Percentiles rank a stretch among this genome's conserved stretches.
Conservation (phyloP, 2,329 filamentous ascomycete species). For the Fusarium xyrophilum region DNA sequence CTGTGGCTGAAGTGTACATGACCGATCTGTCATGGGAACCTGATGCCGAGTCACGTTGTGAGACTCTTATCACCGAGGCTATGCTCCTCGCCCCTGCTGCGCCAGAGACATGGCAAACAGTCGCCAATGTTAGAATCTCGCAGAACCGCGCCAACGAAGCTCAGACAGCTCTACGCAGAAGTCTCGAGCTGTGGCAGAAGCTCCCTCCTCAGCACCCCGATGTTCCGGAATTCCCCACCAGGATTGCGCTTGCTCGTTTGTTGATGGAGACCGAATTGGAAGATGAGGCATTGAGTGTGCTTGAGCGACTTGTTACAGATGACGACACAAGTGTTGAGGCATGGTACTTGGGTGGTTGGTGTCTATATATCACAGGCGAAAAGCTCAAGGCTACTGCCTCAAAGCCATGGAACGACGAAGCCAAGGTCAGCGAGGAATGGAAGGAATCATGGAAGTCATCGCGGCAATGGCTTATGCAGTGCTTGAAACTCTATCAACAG, state of each 20-base stretch:
- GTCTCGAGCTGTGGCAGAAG: constrained; percentile 83
- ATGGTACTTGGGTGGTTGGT: constrained; percentile 97
- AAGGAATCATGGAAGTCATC: constrained; percentile 74
- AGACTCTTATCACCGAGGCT: constrained; percentile 88
- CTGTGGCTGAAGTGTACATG: constrained; percentile 97
- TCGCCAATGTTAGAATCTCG: constrained; percentile 92
- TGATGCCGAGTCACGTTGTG: constrained; percentile 88
- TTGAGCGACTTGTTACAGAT: constrained; percentile 83
- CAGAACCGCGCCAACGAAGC: constrained; percentile 83
- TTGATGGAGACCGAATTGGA: constrained; percentile 92
- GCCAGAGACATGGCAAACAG: constrained; percentile 91
- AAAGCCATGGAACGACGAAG: constrained; percentile 43
- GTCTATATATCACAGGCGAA: constrained; percentile 78
- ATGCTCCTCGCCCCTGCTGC: constrained; percentile 81
- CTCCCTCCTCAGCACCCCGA: constrained; percentile 73
- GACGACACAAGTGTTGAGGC: constrained; percentile 95
- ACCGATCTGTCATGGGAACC: constrained; percentile 94
- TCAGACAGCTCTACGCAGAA: constrained; percentile 75
- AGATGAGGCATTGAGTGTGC: constrained; percentile 80
- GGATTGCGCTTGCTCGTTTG: constrained; percentile 82
- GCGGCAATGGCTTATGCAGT: constrained; percentile 82
- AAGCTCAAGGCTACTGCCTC: constrained; percentile 59
- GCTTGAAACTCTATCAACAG: constrained; percentile 76
- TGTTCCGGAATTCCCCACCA: constrained; percentile 84
- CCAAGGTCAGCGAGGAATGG: constrained; percentile 56